Evolutionary conservation across 2,329 filamentous ascomycete species (phyloP).

Genomic region (Penicillium crustosum): DNA sequence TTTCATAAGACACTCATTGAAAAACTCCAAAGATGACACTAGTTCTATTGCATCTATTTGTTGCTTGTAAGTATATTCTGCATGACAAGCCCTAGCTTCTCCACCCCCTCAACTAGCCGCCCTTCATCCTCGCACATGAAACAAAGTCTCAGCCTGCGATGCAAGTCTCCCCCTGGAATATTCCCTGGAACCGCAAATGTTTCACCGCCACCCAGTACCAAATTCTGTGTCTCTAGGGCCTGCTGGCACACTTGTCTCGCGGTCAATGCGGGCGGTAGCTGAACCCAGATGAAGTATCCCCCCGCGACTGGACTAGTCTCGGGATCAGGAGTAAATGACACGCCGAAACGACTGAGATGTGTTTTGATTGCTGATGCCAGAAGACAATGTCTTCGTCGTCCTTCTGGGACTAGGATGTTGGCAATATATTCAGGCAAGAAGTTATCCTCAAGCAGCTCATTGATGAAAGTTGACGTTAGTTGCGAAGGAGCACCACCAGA

Average conservation of each 20-base stretch:
- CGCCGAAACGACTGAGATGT: conserved; percentile 14
- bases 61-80: background rate
- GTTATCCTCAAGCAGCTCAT: conserved; percentile 51
- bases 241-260: conserved; percentile 6
- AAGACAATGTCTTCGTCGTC: conserved; percentile 4
- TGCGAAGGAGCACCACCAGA: conserved; percentile 60
- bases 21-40: background rate
- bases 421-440: conserved; percentile 54
- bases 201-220: conserved; percentile 10
- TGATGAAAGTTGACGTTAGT: conserved; percentile 55
- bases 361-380: conserved; percentile 11
- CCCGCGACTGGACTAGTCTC: conserved; percentile 7
- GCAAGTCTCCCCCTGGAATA: conserved; percentile 39
- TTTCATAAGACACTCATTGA: background rate
- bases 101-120: conserved; percentile 14
- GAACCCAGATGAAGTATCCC: conserved; percentile 19
- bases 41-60: background rate
- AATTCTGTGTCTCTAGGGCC: conserved; percentile 8
- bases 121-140: conserved; percentile 21
- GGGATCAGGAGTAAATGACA: conserved; percentile 10
- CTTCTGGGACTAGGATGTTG: conserved; percentile 38
- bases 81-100: conserved; percentile 7
- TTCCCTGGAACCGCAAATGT: conserved; percentile 50
- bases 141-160: conserved; percentile 15
- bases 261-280: conserved; percentile 10